Conservation (phyloP, 495 filamentous ascomycete genomes). For the Clavariopsis aquatica region DNA sequence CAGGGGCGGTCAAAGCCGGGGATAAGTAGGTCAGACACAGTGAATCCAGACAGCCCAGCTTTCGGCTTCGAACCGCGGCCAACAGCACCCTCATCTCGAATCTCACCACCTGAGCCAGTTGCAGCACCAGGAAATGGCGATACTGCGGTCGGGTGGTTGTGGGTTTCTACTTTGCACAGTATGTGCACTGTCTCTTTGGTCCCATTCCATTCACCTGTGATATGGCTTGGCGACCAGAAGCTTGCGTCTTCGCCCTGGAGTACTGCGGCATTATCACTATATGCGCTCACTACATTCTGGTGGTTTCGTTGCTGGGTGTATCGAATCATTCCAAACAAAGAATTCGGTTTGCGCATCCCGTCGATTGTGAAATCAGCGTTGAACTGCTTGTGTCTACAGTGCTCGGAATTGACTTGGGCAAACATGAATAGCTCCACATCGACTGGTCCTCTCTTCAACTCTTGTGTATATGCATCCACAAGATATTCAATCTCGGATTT, state of each 20-base stretch:
- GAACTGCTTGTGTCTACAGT: constrained; percentile 80
- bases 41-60: constrained; percentile 88
- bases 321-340: constrained; percentile 91
- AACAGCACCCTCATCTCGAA: constrained; percentile 91
- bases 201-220: constrained; percentile 82
- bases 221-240: constrained; percentile 82
- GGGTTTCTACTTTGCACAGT: constrained; percentile 93
- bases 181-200: constrained; percentile 87
- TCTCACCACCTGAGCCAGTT: constrained; percentile 93
- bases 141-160: constrained; percentile 96
- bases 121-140: constrained; percentile 86
- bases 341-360: constrained; percentile 71
- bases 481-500: constrained; percentile 91
- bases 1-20: constrained; percentile 79
- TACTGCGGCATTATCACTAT: constrained; percentile 96
- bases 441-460: constrained; percentile 69
- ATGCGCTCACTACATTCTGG: constrained; percentile 82
- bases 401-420: constrained; percentile 89
- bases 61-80: constrained; percentile 91
- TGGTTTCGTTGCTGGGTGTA: constrained; percentile 84
- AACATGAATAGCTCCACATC: constrained; percentile 99
- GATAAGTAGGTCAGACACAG: constrained; percentile 88
- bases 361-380: constrained; percentile 98
- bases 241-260: constrained; percentile 71
- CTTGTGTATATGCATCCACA: constrained; percentile 74